phyloP scores from a whole-genome alignment of 495 filamentous ascomycete species.

The Aspergillus wentii region DNA sequence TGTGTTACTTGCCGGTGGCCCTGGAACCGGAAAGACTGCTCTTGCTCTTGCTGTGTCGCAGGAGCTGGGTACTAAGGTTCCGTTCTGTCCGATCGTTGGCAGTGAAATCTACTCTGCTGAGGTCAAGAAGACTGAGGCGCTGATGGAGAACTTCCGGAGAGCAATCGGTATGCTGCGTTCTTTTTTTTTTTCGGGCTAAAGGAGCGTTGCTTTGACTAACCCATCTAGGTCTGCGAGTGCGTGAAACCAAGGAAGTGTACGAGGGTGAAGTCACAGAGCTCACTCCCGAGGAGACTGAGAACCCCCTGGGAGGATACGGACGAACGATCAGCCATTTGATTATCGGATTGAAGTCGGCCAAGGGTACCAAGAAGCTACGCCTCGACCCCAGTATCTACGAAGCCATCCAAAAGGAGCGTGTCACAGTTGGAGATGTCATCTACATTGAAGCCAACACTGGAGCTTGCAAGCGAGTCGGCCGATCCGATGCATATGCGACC shows the following conservation, averaged over 20 bases:
- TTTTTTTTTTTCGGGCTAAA: neutral
- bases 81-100: constrained; percentile 94
- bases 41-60: constrained; percentile 91
- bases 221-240: constrained; percentile 68
- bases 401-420: constrained; percentile 95
- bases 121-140: constrained; percentile 96
- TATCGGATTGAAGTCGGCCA: constrained; percentile 83
- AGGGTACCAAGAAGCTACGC: constrained; percentile 93
- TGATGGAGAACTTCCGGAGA: constrained; percentile 97
- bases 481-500: constrained; percentile 92
- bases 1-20: constrained; percentile 85
- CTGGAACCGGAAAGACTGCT: constrained; percentile 95
- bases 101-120: constrained; percentile 96
- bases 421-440: constrained; percentile 93
- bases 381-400: constrained; percentile 98
- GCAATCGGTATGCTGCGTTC: constrained; percentile 65
- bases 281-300: constrained; percentile 95
- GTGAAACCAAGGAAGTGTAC: constrained; percentile 97
- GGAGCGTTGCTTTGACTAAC: constrained; percentile 11
- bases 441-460: constrained; percentile 99
- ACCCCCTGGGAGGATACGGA: constrained; percentile 91
- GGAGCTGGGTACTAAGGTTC: constrained; percentile 94
- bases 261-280: constrained; percentile 95
- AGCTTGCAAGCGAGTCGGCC: constrained; percentile 90
- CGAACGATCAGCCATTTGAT: constrained; percentile 89